Evolutionary conservation across 2,329 filamentous ascomycete species (phyloP).

Genomic region (Diatrype stigma): DNA sequence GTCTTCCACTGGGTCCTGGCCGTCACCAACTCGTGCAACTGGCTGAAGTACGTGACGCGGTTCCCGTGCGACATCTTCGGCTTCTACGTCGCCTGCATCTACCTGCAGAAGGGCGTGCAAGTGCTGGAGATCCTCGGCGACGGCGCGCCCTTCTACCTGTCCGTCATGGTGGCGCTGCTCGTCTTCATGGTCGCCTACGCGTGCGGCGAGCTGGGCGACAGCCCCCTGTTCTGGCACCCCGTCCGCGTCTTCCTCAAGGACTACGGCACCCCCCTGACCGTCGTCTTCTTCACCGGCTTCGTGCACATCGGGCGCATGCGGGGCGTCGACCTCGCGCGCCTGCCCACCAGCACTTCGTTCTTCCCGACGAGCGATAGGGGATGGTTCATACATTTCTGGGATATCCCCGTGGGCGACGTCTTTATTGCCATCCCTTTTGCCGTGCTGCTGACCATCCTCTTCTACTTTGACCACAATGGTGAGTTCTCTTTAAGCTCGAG

Average conservation of each 20-base stretch:
- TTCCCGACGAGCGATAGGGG: constrained; percentile 67
- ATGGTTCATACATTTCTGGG: constrained; percentile 82
- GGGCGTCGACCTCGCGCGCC: constrained; percentile 61
- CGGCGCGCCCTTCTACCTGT: constrained; percentile 69
- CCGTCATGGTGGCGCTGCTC: constrained; percentile 69
- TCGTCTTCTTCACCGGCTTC: constrained; percentile 87
- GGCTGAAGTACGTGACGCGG: constrained; percentile 80
- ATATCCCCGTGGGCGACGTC: constrained; percentile 66
- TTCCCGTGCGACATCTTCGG: constrained; percentile 94
- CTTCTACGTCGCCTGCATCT: constrained; percentile 90
- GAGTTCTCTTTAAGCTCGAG: constrained; percentile 16
- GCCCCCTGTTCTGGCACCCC: constrained; percentile 69
- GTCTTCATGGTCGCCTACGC: constrained; percentile 74
- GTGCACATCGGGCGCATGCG: constrained; percentile 81
- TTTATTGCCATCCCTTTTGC: constrained; percentile 88
- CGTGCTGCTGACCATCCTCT: constrained; percentile 74
- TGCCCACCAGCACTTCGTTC: constrained; percentile 76
- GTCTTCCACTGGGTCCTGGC: constrained; percentile 82
- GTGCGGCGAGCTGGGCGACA: constrained; percentile 66
- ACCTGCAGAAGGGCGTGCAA: constrained; percentile 86
- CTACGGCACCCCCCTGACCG: constrained; percentile 78
- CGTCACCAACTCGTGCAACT: constrained; percentile 82
- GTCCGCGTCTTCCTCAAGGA: constrained; percentile 82
- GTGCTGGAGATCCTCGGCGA: constrained; percentile 72
- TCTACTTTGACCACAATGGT: constrained; percentile 90